A percentile compares a stretch with the other conserved stretches of the same genome.
Conservation (phyloP, 179 eudicot species). For the Gypsophila paniculata region DNA sequence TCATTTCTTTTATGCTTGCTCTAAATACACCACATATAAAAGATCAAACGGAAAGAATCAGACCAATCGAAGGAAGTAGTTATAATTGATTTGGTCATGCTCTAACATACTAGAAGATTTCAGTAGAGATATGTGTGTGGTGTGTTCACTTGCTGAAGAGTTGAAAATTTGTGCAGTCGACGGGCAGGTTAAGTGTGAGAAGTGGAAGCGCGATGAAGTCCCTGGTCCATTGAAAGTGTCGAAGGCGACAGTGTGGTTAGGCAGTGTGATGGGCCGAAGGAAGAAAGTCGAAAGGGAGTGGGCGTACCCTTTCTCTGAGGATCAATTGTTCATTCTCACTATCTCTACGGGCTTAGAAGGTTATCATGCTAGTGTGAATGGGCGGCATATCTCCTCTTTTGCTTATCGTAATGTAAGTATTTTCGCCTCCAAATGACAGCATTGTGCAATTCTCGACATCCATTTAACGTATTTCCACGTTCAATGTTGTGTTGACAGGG, state of each 20-base stretch:
- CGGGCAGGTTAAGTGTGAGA: slow-evolving; percentile 60
- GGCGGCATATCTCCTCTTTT: slow-evolving; percentile 62
- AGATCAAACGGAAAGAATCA: too few species aligned
- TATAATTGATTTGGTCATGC: too few species aligned
- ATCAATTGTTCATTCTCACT: slow-evolving; percentile 57
- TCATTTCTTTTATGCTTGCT: too few species aligned
- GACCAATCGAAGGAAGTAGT: too few species aligned
- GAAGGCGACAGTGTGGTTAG: slow-evolving; percentile 48
- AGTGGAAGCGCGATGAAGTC: slow-evolving; percentile 50
- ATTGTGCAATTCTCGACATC: too few species aligned
- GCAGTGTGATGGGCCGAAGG: slow-evolving; percentile 42
- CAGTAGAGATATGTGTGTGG: not conserved
- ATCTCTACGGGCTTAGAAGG: slow-evolving; percentile 64
- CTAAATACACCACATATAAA: too few species aligned
- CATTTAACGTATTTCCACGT: too few species aligned
- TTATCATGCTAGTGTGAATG: slow-evolving; percentile 65
- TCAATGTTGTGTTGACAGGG: slow-evolving; percentile 37
- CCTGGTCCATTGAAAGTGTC: slow-evolving; percentile 32
- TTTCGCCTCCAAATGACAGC: not conserved
- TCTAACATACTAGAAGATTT: too few species aligned
- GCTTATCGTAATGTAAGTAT: slow-evolving; percentile 66
- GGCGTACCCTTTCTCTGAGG: slow-evolving; percentile 63
- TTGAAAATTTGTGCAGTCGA: slow-evolving; percentile 42
- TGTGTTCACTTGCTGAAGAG: not conserved
- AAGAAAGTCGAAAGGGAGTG: slow-evolving; percentile 40